Percentiles rank a stretch among this genome's conserved stretches.
These are phyloP conservation scores for Lomentospora prolificans DNA, from an alignment of 2,329 filamentous ascomycete genomes.

Conservation along the genomic window DNA sequence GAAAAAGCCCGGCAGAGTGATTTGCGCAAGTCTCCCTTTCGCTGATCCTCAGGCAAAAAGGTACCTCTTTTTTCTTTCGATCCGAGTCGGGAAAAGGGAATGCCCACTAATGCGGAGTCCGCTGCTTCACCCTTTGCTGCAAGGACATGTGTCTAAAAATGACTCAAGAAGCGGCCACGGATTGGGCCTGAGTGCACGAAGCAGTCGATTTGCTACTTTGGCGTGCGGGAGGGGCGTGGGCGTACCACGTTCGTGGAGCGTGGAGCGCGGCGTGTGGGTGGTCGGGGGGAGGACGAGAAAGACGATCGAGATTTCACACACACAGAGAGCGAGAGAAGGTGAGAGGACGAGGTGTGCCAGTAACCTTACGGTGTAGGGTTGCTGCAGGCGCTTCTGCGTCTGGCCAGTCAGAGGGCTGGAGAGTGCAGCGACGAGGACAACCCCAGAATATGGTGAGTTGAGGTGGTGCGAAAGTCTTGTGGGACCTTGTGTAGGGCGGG, in stretches of 20 bases:
- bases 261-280: background rate
- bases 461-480: background rate
- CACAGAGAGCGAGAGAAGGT: background rate
- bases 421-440: background rate
- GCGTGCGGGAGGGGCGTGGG: background rate
- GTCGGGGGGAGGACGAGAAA: background rate
- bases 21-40: background rate
- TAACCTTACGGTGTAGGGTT: background rate
- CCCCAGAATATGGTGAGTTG: constrained; percentile 3
- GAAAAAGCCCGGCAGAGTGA: background rate
- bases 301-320: background rate
- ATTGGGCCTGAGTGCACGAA: constrained; percentile 5
- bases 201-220: background rate
- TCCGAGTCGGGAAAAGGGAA: background rate
- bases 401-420: constrained; percentile 2
- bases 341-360: background rate
- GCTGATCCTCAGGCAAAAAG: background rate
- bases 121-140: background rate
- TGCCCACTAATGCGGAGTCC: background rate
- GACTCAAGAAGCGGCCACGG: background rate
- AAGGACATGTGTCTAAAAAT: constrained; percentile 6
- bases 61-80: background rate
- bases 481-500: background rate
- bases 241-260: background rate
- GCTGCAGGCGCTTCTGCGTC: background rate